These are phyloP conservation scores for Neonectria hederae DNA, from an alignment of 2,329 filamentous ascomycete species.

Conservation along the genomic window DNA sequence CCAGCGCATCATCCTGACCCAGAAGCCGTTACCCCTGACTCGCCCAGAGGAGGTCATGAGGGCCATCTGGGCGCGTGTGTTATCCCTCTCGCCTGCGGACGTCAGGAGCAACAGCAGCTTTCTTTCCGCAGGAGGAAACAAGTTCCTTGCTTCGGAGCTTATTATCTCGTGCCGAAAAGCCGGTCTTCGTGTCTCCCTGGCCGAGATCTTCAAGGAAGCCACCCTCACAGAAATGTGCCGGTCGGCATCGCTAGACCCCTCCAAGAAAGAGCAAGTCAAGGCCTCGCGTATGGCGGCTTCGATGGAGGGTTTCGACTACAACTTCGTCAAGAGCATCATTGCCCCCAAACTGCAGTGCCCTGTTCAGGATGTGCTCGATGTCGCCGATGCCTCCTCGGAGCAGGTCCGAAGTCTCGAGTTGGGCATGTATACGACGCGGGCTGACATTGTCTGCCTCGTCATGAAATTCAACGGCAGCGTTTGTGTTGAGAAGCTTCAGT, in stretches of 20 bases:
- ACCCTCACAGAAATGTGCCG: conserved; percentile 58
- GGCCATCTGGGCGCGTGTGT: conserved; percentile 57
- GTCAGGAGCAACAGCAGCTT: conserved; percentile 58
- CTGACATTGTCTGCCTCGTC: conserved; percentile 58
- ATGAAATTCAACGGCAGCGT: conserved; percentile 59
- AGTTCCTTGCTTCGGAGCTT: conserved; percentile 55
- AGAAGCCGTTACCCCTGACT: conserved; percentile 60
- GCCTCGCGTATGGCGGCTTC: not conserved
- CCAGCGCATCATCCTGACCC: conserved; percentile 40
- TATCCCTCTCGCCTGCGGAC: conserved; percentile 50
- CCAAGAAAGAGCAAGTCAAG: conserved; percentile 9
- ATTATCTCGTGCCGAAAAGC: conserved; percentile 56
- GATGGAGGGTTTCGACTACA: conserved; percentile 40
- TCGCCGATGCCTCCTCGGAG: conserved; percentile 58
- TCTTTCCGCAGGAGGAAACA: conserved; percentile 57
- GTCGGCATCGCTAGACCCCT: conserved; percentile 31
- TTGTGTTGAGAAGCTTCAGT: conserved; percentile 54
- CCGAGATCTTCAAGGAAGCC: conserved; percentile 53
- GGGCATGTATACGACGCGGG: conserved; percentile 54
- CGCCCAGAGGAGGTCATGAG: conserved; percentile 59
- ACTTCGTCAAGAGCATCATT: conserved; percentile 53
- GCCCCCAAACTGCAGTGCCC: conserved; percentile 55
- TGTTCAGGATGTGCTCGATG: conserved; percentile 55
- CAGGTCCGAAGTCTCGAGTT: conserved; percentile 61
- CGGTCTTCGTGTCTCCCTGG: conserved; percentile 53